A percentile compares a stretch with the other conserved stretches of the same genome.
Conservation (phyloP, 2,329 filamentous ascomycete species). For the Colletotrichum tropicicola region DNA sequence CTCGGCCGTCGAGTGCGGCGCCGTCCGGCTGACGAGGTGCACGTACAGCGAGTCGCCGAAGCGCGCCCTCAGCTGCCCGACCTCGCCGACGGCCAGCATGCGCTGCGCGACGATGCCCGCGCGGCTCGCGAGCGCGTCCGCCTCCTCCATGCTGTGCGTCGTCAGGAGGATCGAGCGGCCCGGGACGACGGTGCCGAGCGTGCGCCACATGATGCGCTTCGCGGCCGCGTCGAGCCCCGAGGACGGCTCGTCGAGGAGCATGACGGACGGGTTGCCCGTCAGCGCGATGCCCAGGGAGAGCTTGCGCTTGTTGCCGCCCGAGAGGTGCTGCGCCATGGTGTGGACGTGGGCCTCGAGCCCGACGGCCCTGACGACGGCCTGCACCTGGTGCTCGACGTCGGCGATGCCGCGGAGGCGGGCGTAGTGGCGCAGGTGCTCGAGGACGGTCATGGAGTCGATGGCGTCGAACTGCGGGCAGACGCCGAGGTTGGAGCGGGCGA, state of each 20-base stretch:
- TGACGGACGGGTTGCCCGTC: slow-evolving; percentile 88
- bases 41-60: slow-evolving; percentile 85
- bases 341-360: slow-evolving; percentile 76
- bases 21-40: slow-evolving; percentile 79
- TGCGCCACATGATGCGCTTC: slow-evolving; percentile 94
- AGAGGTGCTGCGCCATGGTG: slow-evolving; percentile 81
- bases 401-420: slow-evolving; percentile 82
- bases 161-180: slow-evolving; percentile 88
- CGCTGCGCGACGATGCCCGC: slow-evolving; percentile 86
- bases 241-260: slow-evolving; percentile 89
- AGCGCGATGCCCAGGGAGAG: slow-evolving; percentile 87
- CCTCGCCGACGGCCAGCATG: slow-evolving; percentile 86
- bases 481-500: slow-evolving; percentile 80
- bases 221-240: slow-evolving; percentile 90
- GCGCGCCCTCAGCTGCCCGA: slow-evolving; percentile 73
- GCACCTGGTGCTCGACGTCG: slow-evolving; percentile 80
- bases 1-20: slow-evolving; percentile 74
- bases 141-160: slow-evolving; percentile 95
- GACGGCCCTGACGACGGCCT: slow-evolving; percentile 79
- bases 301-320: slow-evolving; percentile 92
- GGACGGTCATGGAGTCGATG: slow-evolving; percentile 89
- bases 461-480: slow-evolving; percentile 92
- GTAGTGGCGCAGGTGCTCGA: slow-evolving; percentile 89
- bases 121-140: slow-evolving; percentile 83
- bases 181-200: slow-evolving; percentile 75